phyloP scores from a whole-genome alignment of 2,329 filamentous ascomycete genomes.

The Pseudopyricularia javanii region DNA sequence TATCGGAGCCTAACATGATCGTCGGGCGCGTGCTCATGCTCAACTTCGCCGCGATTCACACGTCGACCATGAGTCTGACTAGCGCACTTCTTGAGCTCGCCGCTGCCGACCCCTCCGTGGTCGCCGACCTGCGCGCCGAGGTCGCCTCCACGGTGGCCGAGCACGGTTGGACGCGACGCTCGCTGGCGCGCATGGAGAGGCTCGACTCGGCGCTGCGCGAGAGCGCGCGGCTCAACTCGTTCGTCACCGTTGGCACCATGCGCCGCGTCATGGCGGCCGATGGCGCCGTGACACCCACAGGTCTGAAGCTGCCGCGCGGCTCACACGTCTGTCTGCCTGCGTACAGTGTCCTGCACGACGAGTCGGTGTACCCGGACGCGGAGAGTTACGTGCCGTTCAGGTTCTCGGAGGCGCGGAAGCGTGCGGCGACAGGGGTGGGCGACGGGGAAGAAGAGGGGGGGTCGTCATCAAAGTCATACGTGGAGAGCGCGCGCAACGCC shows the following conservation, averaged over 20 bases:
- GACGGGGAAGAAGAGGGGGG: slow-evolving; percentile 5
- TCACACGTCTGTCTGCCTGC: background rate
- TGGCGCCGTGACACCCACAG: background rate
- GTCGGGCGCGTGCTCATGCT: slow-evolving; percentile 16
- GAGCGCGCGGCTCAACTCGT: slow-evolving; percentile 13
- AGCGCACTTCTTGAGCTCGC: slow-evolving; percentile 30
- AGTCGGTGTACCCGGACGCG: background rate
- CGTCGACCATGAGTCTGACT: slow-evolving; percentile 21
- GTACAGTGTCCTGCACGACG: background rate
- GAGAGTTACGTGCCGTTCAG: background rate
- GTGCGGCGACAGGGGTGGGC: background rate
- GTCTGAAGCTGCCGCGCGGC: background rate
- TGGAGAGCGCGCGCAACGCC: background rate
- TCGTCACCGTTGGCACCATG: background rate
- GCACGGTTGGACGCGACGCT: slow-evolving; percentile 19
- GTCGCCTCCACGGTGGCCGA: slow-evolving; percentile 12
- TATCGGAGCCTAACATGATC: slow-evolving; percentile 12
- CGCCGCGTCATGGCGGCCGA: slow-evolving; percentile 5
- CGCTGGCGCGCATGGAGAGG: slow-evolving; percentile 19
- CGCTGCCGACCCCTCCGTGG: slow-evolving; percentile 27
- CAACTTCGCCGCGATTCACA: slow-evolving; percentile 25
- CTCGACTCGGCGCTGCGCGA: slow-evolving; percentile 20
- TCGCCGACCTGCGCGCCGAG: slow-evolving; percentile 11
- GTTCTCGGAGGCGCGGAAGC: background rate
- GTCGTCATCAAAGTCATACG: background rate